A percentile compares a stretch with the other conserved stretches of the same genome.
These are phyloP conservation scores for Mentha longifolia DNA, from an alignment of 257 asterid species.

Conservation along the genomic window DNA sequence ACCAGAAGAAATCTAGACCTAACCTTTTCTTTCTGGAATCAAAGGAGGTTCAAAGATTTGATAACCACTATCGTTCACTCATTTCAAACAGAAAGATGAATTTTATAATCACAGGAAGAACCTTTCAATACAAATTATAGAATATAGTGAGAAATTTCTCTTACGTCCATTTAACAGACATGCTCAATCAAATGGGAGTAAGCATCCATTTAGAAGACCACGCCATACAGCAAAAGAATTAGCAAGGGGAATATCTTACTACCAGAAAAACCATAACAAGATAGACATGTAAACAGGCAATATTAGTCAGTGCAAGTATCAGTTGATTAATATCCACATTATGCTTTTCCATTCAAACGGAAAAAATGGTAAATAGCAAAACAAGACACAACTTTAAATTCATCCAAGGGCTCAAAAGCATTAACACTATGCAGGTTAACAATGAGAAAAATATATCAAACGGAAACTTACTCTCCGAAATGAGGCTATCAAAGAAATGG, in stretches of 20 bases:
- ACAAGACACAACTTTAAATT: neutral
- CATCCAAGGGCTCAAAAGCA: neutral
- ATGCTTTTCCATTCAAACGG: neutral
- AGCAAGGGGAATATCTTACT: neutral
- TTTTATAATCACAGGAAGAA: neutral
- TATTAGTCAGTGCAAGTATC: too few species aligned
- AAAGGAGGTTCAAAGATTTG: neutral
- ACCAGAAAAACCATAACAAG: too few species aligned
- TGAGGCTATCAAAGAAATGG: conserved; percentile 60
- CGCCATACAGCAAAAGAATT: neutral
- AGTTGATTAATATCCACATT: neutral
- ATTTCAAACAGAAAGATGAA: neutral
- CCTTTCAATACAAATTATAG: neutral
- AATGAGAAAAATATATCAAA: neutral
- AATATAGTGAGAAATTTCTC: neutral
- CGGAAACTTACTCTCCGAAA: conserved; percentile 76
- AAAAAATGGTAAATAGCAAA: neutral
- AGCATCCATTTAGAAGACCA: too few species aligned
- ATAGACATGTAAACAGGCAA: too few species aligned
- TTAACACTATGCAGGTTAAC: neutral
- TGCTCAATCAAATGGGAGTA: conserved; percentile 2
- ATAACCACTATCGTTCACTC: neutral
- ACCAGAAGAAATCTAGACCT: neutral
- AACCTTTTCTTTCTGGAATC: neutral
- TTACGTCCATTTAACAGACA: neutral